A percentile compares a stretch with the other conserved stretches of the same genome.
phyloP scores from a whole-genome alignment of 345 rosid species.

The Rhizophora mangle region DNA sequence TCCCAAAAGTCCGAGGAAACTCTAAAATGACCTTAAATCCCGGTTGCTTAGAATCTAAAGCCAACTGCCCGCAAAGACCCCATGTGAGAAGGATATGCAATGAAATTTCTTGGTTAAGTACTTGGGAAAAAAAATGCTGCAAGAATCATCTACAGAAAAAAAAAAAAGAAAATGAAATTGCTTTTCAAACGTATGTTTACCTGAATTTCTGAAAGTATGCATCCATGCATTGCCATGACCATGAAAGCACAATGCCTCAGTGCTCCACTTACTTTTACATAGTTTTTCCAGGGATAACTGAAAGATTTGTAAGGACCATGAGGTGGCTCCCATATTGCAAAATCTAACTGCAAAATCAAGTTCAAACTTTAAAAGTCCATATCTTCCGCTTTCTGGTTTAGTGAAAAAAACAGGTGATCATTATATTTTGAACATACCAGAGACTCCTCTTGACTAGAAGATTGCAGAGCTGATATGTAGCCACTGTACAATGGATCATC shows the following conservation, averaged over 20 bases:
- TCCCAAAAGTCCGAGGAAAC: no score
- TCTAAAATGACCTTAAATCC: no score
- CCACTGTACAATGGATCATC: slow-evolving; percentile 82
- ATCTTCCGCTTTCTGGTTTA: neutral
- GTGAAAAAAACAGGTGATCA: neutral
- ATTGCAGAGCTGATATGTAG: slow-evolving; percentile 84
- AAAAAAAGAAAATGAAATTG: no score
- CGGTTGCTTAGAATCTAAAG: no score
- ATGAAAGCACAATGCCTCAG: slow-evolving; percentile 93
- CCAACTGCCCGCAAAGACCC: no score
- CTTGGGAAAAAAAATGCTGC: neutral
- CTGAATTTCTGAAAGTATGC: slow-evolving; percentile 95
- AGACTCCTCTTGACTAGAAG: slow-evolving; percentile 86
- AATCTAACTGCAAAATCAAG: slow-evolving; percentile 48
- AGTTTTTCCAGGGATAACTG: slow-evolving; percentile 84
- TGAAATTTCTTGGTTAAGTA: no score
- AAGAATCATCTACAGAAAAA: neutral
- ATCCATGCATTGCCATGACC: slow-evolving; percentile 94
- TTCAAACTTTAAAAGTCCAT: slow-evolving; percentile 8
- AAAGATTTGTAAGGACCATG: slow-evolving; percentile 81
- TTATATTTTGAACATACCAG: slow-evolving; percentile 44
- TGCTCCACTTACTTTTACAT: slow-evolving; percentile 82
- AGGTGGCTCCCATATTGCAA: slow-evolving; percentile 98
- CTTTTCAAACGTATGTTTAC: slow-evolving; percentile 22
- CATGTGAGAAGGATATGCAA: no score